Base-by-base conservation (phyloP, 176 grass and related monocot species). In the Zizania latifolia region DNA sequence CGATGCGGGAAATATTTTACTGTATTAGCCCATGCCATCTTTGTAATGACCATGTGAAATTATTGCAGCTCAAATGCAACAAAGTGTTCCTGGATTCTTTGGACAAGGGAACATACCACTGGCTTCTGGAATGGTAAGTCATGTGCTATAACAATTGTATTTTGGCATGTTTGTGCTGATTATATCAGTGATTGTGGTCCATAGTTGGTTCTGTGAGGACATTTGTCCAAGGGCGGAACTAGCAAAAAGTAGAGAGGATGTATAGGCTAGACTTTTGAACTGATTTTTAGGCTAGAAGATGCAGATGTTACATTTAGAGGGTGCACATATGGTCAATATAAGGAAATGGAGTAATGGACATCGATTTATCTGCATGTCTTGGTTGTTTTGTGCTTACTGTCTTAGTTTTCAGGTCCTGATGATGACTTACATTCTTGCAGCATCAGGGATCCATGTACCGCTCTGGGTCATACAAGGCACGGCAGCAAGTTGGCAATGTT, bases 81-180 rank as follows among this genome's bases (percentile, higher is more conserved):
- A 68, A 29, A 62, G 79, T 67, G 66, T 44, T 33, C 33, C 58
- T 39, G 72, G 68, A 57, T 29, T 64, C 41, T 85, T 81, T 78
- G 72, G 78, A 41, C 82, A 78, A 73, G 70, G 31, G 68, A 82
- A 70, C 19, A 8, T 67, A 31, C 33, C 50, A 43, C 32, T 40
- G 53, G 29, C 55, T 84, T 84, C 57, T 82, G 54, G 58, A 89
- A 82, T 69, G 87, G 87, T 89, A 82, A 8, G 70, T 21, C 6
- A n/a, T 51, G 8, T 17, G 2, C 7, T 9, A 27, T 22, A 27
- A 5, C 48, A 37, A 46, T 60, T 71, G 4, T 41, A 71, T 71
- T 62, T 70, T 61, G 70, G 5, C 10, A 19, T 63, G 38, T 58
- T 60, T 8, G 44, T 46, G 34, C 26, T 71, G 53, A 69, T 70